Evolutionary conservation across 1,139 yeast genomes (phyloP), one percentile per base, ranked within the genome.

Genomic region (Pichia sp.): DNA sequence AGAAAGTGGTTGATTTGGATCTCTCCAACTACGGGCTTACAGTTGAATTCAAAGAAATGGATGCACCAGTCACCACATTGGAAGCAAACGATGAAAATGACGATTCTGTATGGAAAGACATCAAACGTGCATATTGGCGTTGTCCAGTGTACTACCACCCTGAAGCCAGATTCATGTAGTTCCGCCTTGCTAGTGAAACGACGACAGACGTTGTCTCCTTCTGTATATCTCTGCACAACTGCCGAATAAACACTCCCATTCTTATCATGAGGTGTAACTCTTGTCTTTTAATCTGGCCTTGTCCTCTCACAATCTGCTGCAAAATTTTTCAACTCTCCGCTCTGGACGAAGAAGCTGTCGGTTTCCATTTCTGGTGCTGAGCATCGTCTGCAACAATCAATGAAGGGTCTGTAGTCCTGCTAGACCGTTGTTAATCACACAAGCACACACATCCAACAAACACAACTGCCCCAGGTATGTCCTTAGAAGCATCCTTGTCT

Each of bases 1-100:
- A 77, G 57, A 74, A 78, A 53, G 79, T 89, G 47, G 95, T 86
- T 6, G 86, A 80, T 51, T 64, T 87, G 43, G 97, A 89, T 59
- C 69, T 89, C 52, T 69, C 69, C 38, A 85, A 83, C 53, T 88
- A 83, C 57, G 97, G 97, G 3, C 65, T 89, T 54, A 55, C 66
- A 31, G 78, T 85, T 45, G 59, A 65, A 11, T 87, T 70, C 61
- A 66, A 60, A 15, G 70, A 67, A 28, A 59, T 77, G 18, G 56
- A 60, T 8, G 74, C 80, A 10, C 70, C 72, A 7, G 54, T 64
- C 24, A 46, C 56, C 3, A 59, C 62, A 0, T 38, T 57, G 11
- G 48, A 47, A 30, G 52, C 51, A 14, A 46, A 50, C 38, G 61
- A 62, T 29, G 43, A 47, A 0, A 48, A 54, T 1, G 64, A 61